phyloP scores from a whole-genome alignment of 257 asterid species.

The Lycium ferocissimum region DNA sequence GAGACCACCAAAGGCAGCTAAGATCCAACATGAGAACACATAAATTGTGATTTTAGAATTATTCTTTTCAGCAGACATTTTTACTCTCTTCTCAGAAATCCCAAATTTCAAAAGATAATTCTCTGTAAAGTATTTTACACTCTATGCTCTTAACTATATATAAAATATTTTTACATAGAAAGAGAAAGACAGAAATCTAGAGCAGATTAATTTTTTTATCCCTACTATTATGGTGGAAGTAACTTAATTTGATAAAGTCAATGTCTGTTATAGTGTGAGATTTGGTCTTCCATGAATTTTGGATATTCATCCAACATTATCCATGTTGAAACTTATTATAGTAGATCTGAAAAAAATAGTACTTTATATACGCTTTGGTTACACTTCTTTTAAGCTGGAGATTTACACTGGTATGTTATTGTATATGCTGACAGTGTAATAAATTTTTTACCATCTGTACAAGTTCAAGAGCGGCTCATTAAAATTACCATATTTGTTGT shows the following conservation, averaged over 20 bases:
- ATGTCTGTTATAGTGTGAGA: not conserved
- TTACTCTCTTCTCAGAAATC: not conserved
- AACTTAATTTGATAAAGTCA: conserved; percentile 9
- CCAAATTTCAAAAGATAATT: not conserved
- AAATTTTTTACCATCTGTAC: too few relatives aligned
- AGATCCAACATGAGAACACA: conserved; percentile 13
- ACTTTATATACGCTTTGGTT: too few relatives aligned
- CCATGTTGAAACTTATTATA: too few relatives aligned
- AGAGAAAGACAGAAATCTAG: not conserved
- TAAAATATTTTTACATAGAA: not conserved
- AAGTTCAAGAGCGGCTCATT: too few relatives aligned
- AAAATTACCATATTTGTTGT: too few relatives aligned
- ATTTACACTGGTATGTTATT: too few relatives aligned
- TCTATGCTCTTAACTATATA: not conserved
- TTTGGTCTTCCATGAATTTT: conserved; percentile 16
- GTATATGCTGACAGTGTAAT: too few relatives aligned
- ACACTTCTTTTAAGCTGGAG: too few relatives aligned
- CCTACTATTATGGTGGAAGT: not conserved
- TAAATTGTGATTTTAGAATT: conserved; percentile 12
- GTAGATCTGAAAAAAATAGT: too few relatives aligned
- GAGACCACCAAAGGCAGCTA: conserved; percentile 23
- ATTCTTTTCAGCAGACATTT: not conserved
- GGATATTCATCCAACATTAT: not conserved
- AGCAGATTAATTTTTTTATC: not conserved
- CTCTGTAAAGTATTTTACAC: not conserved